Evolutionary conservation across 78 protist genomes (phyloP).

Genomic region (Dictyostelium brefeldianum): DNA sequence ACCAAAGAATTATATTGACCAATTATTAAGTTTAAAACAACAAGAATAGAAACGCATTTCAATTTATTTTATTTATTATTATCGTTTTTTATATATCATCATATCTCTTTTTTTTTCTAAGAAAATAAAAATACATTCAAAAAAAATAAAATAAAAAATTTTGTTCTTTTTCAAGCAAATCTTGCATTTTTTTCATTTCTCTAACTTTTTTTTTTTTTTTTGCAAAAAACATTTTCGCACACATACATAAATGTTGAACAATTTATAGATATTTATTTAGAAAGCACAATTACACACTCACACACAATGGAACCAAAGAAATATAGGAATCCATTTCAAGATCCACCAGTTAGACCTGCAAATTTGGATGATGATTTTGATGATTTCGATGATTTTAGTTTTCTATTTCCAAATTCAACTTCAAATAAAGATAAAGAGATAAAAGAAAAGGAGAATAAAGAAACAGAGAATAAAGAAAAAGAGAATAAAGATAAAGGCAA

Average conservation of each 20-base stretch:
- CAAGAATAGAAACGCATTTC: too few relatives aligned
- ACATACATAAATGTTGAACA: too few relatives aligned
- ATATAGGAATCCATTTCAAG: background rate
- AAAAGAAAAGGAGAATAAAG: background rate
- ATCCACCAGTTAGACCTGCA: background rate
- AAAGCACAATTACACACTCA: too few relatives aligned
- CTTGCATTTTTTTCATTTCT: background rate
- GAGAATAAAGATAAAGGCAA: background rate
- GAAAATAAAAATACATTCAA: background rate
- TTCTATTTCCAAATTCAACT: too few relatives aligned
- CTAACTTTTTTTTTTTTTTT: background rate
- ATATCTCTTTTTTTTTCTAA: background rate
- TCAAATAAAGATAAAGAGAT: background rate
- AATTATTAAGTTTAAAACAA: constrained; percentile 27
- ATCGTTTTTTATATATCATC: too few relatives aligned
- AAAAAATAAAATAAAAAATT: background rate
- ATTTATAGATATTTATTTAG: too few relatives aligned
- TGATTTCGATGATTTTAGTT: background rate
- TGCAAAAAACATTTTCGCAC: too few relatives aligned
- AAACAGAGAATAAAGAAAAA: background rate
- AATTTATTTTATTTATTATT: too few relatives aligned
- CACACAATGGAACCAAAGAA: too few relatives aligned
- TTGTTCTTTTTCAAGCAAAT: background rate
- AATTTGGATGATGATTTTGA: background rate
- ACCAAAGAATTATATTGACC: constrained; percentile 52